Evolutionary conservation across 163 green algal genomes (phyloP), one percentile per base, ranked within the genome.

Genomic region (Botryococcus braunii): DNA sequence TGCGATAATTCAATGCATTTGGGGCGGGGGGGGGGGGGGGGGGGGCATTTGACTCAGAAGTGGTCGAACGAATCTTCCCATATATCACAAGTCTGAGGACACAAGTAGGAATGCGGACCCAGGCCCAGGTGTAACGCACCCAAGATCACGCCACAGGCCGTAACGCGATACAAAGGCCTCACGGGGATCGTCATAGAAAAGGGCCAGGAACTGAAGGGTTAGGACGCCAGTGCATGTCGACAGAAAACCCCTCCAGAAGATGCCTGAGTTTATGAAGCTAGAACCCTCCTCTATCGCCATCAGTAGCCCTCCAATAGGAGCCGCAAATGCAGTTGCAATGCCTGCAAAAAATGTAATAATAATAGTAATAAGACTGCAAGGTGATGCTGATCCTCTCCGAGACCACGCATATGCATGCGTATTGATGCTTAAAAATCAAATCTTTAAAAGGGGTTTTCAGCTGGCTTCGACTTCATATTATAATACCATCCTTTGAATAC

Each of bases 241-340:
- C 69, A 92, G 73, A 65, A 92, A 92, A 40, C 78, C 79, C 41
- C 83, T 78, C 75, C 82, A 91, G 65, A 92, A 81, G 59, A 95
- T 82, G 50, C 69, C 73, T 7, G 64, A 70, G 60, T 56, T 85
- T 65, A 85, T 87, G 68, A 91, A 94, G 25, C 69, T 83, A 3
- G 79, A 69, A 37, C 84, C 86, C 75, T 91, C 80, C 69, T 86
- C 80, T 3, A 83, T 74, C 6, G 79, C 82, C 62, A 95, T 88
- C 46, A 95, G 74, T 56, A 93, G 79, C 49, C 89, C 89, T 37
- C 83, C 87, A 27, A 95, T 89, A 34, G 89, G 89, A 2, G 87
- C 85, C 1, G 75, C 77, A 73, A 95, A 95, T 0, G 89, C 83
- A 11, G 82, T 83, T 8, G 87, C 76, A 23, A 92, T 77, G 57